Evolutionary conservation across 176 grass and related monocot genomes (phyloP).

Genomic region (Bothriochloa decipiens): DNA sequence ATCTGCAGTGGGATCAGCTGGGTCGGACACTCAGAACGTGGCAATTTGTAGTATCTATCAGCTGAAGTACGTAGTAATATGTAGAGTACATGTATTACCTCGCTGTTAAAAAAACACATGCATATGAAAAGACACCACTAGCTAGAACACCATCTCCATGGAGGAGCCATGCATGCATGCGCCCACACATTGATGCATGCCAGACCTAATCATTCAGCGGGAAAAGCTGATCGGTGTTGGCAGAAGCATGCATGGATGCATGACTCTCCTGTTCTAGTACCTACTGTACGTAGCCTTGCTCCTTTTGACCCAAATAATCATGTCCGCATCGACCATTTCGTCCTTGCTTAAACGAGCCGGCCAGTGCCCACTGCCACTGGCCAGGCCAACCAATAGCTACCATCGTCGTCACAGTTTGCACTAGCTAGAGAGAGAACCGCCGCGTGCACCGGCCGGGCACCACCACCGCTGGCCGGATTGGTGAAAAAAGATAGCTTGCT

Average conservation of each 20-base stretch:
- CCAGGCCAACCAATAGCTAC: not conserved
- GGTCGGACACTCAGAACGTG: no score
- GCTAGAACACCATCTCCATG: no score
- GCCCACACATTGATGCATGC: not conserved
- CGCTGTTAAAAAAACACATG: not conserved
- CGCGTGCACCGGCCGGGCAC: no score
- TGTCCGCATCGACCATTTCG: not conserved
- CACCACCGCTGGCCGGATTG: not conserved
- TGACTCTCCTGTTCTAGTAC: not conserved
- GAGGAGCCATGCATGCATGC: not conserved
- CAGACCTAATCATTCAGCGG: not conserved
- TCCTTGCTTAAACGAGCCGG: not conserved
- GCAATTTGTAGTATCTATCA: no score
- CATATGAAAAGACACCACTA: not conserved
- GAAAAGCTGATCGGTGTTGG: not conserved
- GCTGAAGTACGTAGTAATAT: no score
- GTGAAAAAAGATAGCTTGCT: not conserved
- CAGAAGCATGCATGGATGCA: not conserved
- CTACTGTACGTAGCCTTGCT: not conserved
- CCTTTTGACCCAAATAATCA: conserved; percentile 4
- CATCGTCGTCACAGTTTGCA: not conserved
- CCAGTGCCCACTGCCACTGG: no score
- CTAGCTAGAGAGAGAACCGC: not conserved
- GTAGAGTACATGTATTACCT: not conserved
- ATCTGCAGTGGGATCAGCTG: no score